Evolutionary conservation across 1,284 basidiomycete genomes (phyloP).

Genomic region (Melampsora larici-populina): DNA sequence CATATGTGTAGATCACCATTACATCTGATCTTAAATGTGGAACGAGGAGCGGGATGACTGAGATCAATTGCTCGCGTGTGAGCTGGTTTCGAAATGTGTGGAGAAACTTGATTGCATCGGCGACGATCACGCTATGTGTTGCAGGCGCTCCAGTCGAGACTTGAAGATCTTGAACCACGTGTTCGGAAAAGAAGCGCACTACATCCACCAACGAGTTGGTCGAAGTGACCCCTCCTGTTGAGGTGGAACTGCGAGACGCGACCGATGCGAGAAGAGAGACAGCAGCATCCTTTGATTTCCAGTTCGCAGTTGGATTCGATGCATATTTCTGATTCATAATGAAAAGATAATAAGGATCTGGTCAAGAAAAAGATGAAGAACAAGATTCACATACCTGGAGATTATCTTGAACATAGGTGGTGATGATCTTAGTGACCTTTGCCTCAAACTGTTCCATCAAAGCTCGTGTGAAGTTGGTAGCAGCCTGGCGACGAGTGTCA

Average conservation of each 20-base stretch:
- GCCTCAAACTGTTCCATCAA: slow-evolving; percentile 75
- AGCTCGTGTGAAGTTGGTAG: slow-evolving; percentile 84
- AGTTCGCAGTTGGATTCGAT: slow-evolving; percentile 66
- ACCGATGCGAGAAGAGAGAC: slow-evolving; percentile 88
- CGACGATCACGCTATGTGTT: slow-evolving; percentile 85
- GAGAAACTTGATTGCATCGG: slow-evolving; percentile 90
- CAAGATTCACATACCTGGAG: slow-evolving; percentile 56
- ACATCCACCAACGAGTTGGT: slow-evolving; percentile 90
- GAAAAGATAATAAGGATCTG: neutral
- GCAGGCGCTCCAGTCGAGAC: slow-evolving; percentile 60
- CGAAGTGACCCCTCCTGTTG: slow-evolving; percentile 75
- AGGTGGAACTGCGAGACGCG: slow-evolving; percentile 78
- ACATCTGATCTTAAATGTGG: slow-evolving; percentile 64
- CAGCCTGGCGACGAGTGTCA: slow-evolving; percentile 82
- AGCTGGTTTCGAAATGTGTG: slow-evolving; percentile 94
- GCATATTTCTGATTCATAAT: slow-evolving; percentile 54
- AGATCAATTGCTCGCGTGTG: slow-evolving; percentile 70
- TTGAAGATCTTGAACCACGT: slow-evolving; percentile 84
- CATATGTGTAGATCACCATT: slow-evolving; percentile 57
- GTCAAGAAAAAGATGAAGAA: neutral
- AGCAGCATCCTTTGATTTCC: slow-evolving; percentile 95
- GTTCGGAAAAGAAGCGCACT: slow-evolving; percentile 88
- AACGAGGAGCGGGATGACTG: slow-evolving; percentile 83
- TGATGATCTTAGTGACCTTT: slow-evolving; percentile 79
- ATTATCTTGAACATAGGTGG: slow-evolving; percentile 74